Conservation (phyloP, 2,329 filamentous ascomycete species). For the Aspergillus sp. region DNA sequence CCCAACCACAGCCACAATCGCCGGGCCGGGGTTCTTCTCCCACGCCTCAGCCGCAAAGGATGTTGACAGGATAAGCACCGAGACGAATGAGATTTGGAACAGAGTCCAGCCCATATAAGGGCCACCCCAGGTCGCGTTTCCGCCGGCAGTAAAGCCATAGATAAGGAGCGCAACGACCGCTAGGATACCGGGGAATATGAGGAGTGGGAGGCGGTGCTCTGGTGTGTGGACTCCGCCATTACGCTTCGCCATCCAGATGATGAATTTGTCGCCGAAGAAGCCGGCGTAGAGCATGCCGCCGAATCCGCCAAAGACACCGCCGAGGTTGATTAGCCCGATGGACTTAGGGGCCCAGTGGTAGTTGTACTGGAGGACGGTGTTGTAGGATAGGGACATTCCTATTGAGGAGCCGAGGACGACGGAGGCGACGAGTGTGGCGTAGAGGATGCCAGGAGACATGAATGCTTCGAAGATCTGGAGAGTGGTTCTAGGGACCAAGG, state of each 20-base stretch:
- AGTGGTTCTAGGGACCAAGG: constrained; percentile 15
- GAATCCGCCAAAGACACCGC: constrained; percentile 28
- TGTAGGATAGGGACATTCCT: constrained; percentile 41
- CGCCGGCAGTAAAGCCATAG: constrained; percentile 31
- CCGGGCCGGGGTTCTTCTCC: constrained; percentile 33
- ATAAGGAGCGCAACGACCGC: constrained; percentile 30
- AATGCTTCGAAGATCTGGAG: constrained; percentile 25
- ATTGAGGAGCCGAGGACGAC: constrained; percentile 39
- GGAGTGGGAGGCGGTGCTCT: constrained; percentile 35
- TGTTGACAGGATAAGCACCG: constrained; percentile 30
- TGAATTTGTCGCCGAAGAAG: constrained; percentile 23
- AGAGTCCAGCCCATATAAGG: constrained; percentile 31
- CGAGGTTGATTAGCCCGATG: constrained; percentile 28
- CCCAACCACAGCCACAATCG: constrained; percentile 29
- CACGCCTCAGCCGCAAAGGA: constrained; percentile 36
- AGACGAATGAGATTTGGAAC: constrained; percentile 25
- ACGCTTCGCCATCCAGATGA: constrained; percentile 31
- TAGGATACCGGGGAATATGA: constrained; percentile 34
- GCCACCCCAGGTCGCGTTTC: constrained; percentile 23
- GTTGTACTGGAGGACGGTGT: constrained; percentile 32
- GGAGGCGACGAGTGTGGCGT: constrained; percentile 38
- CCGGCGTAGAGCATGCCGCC: constrained; percentile 29
- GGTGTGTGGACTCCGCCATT: constrained; percentile 34
- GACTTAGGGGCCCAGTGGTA: constrained; percentile 33
- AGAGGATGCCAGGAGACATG: constrained; percentile 40